Base-by-base conservation (phyloP, 2,329 filamentous ascomycete species). In the Chaetomium globosum region DNA sequence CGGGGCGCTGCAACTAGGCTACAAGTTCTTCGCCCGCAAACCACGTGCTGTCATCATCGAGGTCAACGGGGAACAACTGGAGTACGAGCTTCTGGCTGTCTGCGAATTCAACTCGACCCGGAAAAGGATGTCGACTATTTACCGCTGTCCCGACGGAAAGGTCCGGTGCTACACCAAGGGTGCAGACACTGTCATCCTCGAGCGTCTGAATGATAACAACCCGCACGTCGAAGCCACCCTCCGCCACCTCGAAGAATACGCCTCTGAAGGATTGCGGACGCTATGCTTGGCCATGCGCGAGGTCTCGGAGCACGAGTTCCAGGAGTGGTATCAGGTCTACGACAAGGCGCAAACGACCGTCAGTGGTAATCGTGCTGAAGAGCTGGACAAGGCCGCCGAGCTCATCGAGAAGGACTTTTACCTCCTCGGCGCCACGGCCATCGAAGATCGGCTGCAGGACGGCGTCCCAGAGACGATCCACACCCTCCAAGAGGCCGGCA, bases 41-140 rank as follows among this genome's bases (percentile, higher is more conserved):
- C 96, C 95, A 33, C 87, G 88, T 65, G 87, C 92, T 5, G 95
- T 99, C 33, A 90, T 93, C 49, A 93, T 98, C 71, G 85, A 90
- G 63, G 89, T 90, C 1, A 85, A 85, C 48, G 93, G 90, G 0
- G 80, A 85, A 71, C 85, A 92, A 70, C 82, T 85, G 52, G 90
- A 97, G 75, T 99, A 95, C 75, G 92, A 97, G 76, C 83, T 99
- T 48, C 80, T 99, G 65, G 94, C 94, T 2, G 93, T 99, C n/a
- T 97, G 94, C 76, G 95, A 99, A 77, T 99, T 99, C 83, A 99
- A 99, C 79, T 98, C 95, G 1, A 95, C 93, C 9, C 85, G 95
- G 73, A 99, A 99, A 81, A 85, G 95, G 70, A 99, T 99, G 95
- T 98, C 95, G 8, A 91, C 94, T 26, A 96, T 99, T 71, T 97